Conservation (phyloP, 352 stramenopile genomes). For the Plasmopara viticola region DNA sequence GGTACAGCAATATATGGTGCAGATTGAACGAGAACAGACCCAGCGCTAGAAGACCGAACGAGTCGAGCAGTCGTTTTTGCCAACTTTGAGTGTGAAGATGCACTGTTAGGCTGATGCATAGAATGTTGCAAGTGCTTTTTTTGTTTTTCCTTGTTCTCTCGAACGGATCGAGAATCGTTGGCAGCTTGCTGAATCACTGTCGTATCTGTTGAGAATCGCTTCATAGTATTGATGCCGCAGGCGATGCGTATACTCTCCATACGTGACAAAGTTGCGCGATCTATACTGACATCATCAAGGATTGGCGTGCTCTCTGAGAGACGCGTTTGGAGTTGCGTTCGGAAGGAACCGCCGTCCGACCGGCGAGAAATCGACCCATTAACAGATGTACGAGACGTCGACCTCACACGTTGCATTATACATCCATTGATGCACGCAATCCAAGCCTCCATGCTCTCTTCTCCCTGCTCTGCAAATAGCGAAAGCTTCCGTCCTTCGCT, state of each 20-base stretch:
- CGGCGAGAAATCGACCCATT: conserved; percentile 33
- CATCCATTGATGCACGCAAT: conserved; percentile 51
- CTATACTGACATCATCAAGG: conserved; percentile 30
- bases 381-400: conserved; percentile 17
- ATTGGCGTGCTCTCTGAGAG: conserved; percentile 35
- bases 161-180: conserved; percentile 37
- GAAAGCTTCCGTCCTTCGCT: conserved; percentile 61
- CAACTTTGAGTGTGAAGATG: conserved; percentile 19
- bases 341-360: conserved; percentile 30
- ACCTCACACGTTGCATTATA: conserved; percentile 30
- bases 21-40: conserved; percentile 49
- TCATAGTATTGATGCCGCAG: conserved; percentile 43
- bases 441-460: conserved; percentile 56
- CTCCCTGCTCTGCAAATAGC: conserved; percentile 54
- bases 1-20: conserved; percentile 10
- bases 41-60: conserved; percentile 59
- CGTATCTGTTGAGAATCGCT: conserved; percentile 62
- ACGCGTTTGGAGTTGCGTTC: conserved; percentile 22
- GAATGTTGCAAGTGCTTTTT: conserved; percentile 21
- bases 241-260: conserved; percentile 25
- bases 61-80: conserved; percentile 26
- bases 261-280: conserved; percentile 28
- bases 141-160: conserved; percentile 42
- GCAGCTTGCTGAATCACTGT: conserved; percentile 52
- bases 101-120: conserved; percentile 31